Evolutionary conservation across 2,329 filamentous ascomycete species (phyloP).

Genomic region (Penicillium sp.): DNA sequence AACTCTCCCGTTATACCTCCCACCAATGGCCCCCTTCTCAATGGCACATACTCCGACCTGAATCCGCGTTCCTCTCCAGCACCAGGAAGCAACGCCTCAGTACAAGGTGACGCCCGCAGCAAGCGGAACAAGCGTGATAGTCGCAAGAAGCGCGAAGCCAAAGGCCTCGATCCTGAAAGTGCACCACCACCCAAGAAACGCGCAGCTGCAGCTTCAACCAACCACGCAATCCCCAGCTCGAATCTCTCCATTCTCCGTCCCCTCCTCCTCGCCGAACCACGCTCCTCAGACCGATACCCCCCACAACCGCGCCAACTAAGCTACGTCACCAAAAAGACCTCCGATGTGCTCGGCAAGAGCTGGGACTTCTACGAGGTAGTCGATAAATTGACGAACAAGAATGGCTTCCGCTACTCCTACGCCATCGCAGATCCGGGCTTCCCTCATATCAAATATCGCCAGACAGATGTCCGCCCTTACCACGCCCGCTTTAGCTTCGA

Average conservation of each 20-base stretch:
- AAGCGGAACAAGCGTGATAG: conserved; percentile 50
- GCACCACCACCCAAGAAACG: conserved; percentile 42
- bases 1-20: conserved; percentile 40
- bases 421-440: conserved; percentile 90
- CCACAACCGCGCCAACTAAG: conserved; percentile 47
- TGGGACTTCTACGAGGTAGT: conserved; percentile 50
- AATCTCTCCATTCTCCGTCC: conserved; percentile 47
- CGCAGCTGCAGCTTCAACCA: conserved; percentile 31
- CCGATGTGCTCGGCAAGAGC: conserved; percentile 36
- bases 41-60: conserved; percentile 32
- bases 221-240: conserved; percentile 40
- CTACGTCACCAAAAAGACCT: conserved; percentile 40
- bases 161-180: conserved; percentile 43
- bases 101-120: conserved; percentile 36
- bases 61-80: conserved; percentile 41
- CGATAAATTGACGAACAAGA: conserved; percentile 65
- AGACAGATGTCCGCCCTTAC: conserved; percentile 83
- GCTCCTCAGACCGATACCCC: conserved; percentile 41
- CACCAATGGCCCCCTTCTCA: conserved; percentile 32
- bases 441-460: conserved; percentile 86
- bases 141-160: conserved; percentile 49
- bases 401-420: conserved; percentile 82
- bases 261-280: conserved; percentile 44
- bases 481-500: conserved; percentile 88
- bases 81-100: conserved; percentile 33